Base-by-base conservation (phyloP, 768 basidiomycete genomes). In the Lentinula sp. region DNA sequence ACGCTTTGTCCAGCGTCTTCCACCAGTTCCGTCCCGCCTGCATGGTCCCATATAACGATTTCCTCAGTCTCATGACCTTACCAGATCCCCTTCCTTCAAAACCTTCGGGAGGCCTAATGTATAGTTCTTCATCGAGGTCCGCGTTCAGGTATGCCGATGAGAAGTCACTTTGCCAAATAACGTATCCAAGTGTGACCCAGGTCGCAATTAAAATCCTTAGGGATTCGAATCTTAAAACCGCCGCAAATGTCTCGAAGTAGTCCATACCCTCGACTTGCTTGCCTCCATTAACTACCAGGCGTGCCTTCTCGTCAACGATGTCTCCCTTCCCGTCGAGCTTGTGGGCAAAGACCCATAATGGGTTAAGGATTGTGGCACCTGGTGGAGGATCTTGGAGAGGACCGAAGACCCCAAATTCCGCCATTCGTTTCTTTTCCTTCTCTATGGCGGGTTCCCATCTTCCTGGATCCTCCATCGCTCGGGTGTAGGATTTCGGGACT, bases 211-310 rank as follows among this genome's bases (percentile, higher is more conserved):
- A 51, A 0, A 64, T 32, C 0, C 65, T 15, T 9, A 37, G 34
- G 34, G 53, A 54, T 31, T 37, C 53, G 32, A 32, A 54, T 28
- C 34, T n/a, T 3, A 73, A 65, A 0, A 70, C 65, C 0, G 66
- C 70, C 0, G 70, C 13, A 28, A 66, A 75, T 0, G 68, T 76
- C n/a, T 73, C 67, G 15, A 64, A 65, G 50, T 67, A 78, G 39
- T 77, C 72, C 39, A 72, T 60, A 0, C 76, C 74, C 3, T 68
- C 67, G 0, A 65, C 31, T 53, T 79, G 78, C 0, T 64, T 62
- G 58, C 67, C 76, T 0, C 78, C 76, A 61, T 70, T 54, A 6
- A 21, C 18, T 9, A 31, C 53, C n/a, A 32, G 53, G 4, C 53
- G 53, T 3, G 35, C 45, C 16, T 76, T 77, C 49, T 59, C 57